Evolutionary conservation across 805 yeast species (phyloP).

Genomic region (Debaryomyces prosopidis): DNA sequence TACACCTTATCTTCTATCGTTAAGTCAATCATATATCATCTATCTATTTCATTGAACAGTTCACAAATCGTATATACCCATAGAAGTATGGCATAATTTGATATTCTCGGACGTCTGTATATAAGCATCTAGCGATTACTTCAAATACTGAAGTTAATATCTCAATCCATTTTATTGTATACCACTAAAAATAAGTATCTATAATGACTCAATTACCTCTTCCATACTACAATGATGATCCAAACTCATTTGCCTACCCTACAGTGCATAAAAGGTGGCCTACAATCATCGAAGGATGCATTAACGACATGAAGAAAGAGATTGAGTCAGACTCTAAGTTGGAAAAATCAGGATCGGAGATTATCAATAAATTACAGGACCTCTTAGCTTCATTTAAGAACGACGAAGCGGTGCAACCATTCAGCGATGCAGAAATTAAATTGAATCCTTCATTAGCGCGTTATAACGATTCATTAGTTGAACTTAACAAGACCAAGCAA

Average conservation of each 20-base stretch:
- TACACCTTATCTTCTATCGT: too few species aligned
- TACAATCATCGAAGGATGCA: slow-evolving; percentile 65
- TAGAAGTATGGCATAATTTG: too few species aligned
- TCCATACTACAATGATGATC: slow-evolving; percentile 64
- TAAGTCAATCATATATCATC: too few species aligned
- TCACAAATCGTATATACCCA: too few species aligned
- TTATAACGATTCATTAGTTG: slow-evolving; percentile 58
- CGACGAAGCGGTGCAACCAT: slow-evolving; percentile 32
- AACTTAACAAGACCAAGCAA: slow-evolving; percentile 20
- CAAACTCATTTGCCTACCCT: slow-evolving; percentile 75
- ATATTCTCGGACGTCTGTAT: too few species aligned
- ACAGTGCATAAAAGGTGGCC: slow-evolving; percentile 90
- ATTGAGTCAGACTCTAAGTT: slow-evolving; percentile 22
- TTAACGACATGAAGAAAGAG: slow-evolving; percentile 58
- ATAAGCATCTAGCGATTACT: too few species aligned
- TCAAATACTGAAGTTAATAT: too few species aligned
- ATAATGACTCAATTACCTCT: slow-evolving; percentile 34
- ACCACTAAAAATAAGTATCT: too few species aligned
- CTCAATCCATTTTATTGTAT: too few species aligned
- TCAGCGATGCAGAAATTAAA: slow-evolving; percentile 31
- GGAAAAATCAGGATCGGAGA: slow-evolving; percentile 46
- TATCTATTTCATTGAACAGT: too few species aligned
- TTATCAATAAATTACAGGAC: slow-evolving; percentile 40
- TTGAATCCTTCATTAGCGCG: slow-evolving; percentile 50
- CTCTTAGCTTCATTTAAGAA: slow-evolving; percentile 46